Evolutionary conservation across 2,329 filamentous ascomycete genomes (phyloP), one percentile per base, ranked within the genome.

Genomic region (Ophiostoma himal-ulmi): DNA sequence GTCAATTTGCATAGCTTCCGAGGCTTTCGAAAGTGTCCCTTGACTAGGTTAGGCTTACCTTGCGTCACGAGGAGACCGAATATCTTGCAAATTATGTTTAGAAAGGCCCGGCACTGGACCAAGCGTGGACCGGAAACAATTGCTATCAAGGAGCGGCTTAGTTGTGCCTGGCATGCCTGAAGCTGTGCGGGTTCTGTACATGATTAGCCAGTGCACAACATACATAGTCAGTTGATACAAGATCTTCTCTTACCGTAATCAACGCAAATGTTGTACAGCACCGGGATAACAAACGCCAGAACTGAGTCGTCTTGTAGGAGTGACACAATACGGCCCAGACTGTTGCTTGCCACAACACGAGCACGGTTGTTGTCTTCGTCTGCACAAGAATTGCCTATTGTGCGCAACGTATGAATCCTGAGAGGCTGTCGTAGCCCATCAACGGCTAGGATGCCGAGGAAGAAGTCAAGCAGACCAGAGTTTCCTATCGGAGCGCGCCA

Each of bases 281-380:
- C 88, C 0, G 86, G 85, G 57, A 89, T 82, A 48, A 82, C 81
- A 75, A 86, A 86, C 0, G 81, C 77, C 8, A 87, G 77, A 22
- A 88, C 74, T 0, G 78, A 77, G 67, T 85, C 82, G 52, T 85
- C 77, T 17, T 78, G 73, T 10, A 89, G 77, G 48, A 86, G 80
- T 2, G 78, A 74, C 41, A 86, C 82, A 70, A 90, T 80, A 41
- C 79, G 77, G 3, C 78, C 75, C 14, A 89, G 75, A 34, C 82
- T 80, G 66, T 81, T 81, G 17, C 82, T 81, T 0, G 82, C 78
- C 4, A 89, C 81, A 1, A 89, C 81, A 0, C 83, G 82, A 7
- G 81, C 84, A 71, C 88, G 82, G 74, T 89, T 90, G 72, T 86
- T 83, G 75, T 90, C 86, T 73, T 84, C 85, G 73, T 89, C 87